A percentile compares a stretch with the other conserved stretches of the same genome.
phyloP scores from a whole-genome alignment of 2,329 filamentous ascomycete genomes.

The Atkinsonella texensis region DNA sequence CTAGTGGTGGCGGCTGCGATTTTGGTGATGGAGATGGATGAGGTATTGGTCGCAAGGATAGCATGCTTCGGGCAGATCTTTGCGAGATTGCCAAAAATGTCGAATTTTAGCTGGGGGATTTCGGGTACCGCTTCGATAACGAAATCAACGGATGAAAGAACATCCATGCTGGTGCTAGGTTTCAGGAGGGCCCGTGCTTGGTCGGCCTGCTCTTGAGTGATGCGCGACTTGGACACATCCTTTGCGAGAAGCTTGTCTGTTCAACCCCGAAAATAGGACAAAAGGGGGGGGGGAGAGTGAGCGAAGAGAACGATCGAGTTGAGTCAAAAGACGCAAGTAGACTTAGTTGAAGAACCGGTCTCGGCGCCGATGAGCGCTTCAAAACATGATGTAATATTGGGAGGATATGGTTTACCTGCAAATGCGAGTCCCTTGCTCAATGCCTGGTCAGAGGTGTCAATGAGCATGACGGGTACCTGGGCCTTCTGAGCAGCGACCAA shows the following conservation, averaged over 20 bases:
- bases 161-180: constrained; percentile 60
- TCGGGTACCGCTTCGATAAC: constrained; percentile 96
- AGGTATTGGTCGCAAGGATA: constrained; percentile 93
- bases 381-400: neutral
- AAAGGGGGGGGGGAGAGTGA: neutral
- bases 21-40: constrained; percentile 94
- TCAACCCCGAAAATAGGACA: neutral
- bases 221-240: constrained; percentile 76
- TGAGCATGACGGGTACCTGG: constrained; percentile 68
- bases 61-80: constrained; percentile 72
- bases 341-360: neutral
- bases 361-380: neutral
- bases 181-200: constrained; percentile 57
- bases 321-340: neutral
- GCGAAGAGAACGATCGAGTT: neutral
- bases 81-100: constrained; percentile 76
- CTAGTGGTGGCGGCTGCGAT: constrained; percentile 79
- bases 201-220: constrained; percentile 72
- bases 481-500: constrained; percentile 83
- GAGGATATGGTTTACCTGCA: constrained; percentile 45
- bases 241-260: constrained; percentile 85
- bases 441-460: constrained; percentile 75
- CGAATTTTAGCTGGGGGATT: constrained; percentile 74
- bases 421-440: constrained; percentile 85
- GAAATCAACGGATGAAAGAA: constrained; percentile 78